Base-by-base conservation (phyloP, 805 yeast species). In the Lipomyces kockii region DNA sequence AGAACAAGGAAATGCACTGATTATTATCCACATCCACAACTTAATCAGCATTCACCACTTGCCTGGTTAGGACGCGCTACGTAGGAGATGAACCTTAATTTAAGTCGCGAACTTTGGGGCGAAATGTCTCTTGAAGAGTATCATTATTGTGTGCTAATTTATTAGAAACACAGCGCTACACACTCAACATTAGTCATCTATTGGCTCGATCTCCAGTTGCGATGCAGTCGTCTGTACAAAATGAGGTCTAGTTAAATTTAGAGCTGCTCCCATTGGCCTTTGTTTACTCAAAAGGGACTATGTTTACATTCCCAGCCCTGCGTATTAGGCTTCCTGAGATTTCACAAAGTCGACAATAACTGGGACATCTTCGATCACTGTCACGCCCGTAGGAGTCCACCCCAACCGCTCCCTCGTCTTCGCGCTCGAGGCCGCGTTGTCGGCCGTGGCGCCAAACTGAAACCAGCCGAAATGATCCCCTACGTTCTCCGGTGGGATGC, bases 341-440 rank as follows among this genome's bases (percentile, higher is more conserved):
- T 43, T 43, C 20, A 43, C 5, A 39, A 14, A 12, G 46, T 39
- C 46, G 46, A 39, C 14, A 39, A 39, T 43, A 43, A 14, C 20
- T 8, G 49, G 49, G 49, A 43, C 49, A 43, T 43, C 49, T 43
- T 43, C 22, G 22, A 43, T 43, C 20, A 43, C 49, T 43, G 49
- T 43, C 49, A 17, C 2, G 49, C 49, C 49, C 20, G 49, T 43
- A 43, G 49, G 49, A 17, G 49, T 43, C 49, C 49, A 43, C 49
- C 49, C 49, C 49, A 43, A 43, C 49, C 49, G 49, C 49, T 43
- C 49, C 20, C 22, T 43, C 49, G 49, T 43, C 49, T 43, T 43
- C 49, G 8, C 49, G 20, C 22, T 43, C 20, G 49, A 43, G 49
- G 49, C 49, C 22, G 20, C 7, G 49, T 43, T 43, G 49, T 43